Base-by-base conservation (phyloP, 2,329 filamentous ascomycete species). In the Sporothrix variecibatus region DNA sequence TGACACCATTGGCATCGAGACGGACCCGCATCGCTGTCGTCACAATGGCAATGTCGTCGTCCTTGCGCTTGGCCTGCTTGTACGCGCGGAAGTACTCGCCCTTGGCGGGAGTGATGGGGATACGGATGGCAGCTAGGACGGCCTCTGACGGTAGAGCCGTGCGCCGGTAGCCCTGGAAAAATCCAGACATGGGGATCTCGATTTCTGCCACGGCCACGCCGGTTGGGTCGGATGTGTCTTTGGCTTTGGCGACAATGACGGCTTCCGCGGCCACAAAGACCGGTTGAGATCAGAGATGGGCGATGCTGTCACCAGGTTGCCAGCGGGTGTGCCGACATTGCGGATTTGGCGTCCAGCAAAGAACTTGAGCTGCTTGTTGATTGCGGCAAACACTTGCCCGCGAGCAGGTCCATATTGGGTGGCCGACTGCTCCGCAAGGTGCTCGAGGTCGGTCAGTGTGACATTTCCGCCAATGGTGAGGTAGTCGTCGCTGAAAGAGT, bases 31-130 rank as follows among this genome's bases (percentile, higher is more conserved):
- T 83, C 0, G 95, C 94, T 38, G 93, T 91, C 68, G 97, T 98
- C 31, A 98, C 96, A 78, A 99, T 98, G 1, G 96, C 96, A 80
- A 99, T 98, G 80, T 99, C 96, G 79, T 99, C 96, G 79, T 99
- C 96, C 81, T 98, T 98, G 77, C 96, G 87, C 85, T 99, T 99
- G 0, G 96, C 91, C 81, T 98, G 95, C 83, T 99, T 99, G 83
- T 98, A 98, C 0, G 95, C 92, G 60, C 93, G 89, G 81, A 97
- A 92, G 80, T 91, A 94, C 80, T 98, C 96, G 3, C 93, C 92
- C 78, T 92, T 92, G 72, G 90, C 87, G 2, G 86, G 86, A 0
- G 93, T 92, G 2, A 93, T 84, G 0, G 96, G 96, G 62, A 99
- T 94, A n/a, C 92, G 90, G 76, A 99, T 91, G 58, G 92, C 92